These are phyloP conservation scores for Penicillium janthinellum DNA, from an alignment of 2,329 filamentous ascomycete genomes.

Conservation along the genomic window DNA sequence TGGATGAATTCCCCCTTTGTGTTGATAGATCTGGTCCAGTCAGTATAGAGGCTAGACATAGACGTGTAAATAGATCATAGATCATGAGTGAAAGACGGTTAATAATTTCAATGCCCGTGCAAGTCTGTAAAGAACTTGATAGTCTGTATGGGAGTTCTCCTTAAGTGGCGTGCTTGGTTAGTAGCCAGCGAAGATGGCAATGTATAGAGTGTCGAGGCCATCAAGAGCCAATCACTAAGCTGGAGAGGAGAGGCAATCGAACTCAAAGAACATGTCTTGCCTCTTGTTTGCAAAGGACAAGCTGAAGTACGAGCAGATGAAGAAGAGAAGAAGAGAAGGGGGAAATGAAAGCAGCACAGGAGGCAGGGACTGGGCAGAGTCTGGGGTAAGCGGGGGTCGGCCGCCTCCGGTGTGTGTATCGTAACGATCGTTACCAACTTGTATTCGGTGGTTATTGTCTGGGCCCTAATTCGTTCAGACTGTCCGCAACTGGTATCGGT, in stretches of 20 bases:
- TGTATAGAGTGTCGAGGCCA: background rate
- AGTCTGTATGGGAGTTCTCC: background rate
- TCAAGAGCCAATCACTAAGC: background rate
- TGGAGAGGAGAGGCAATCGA: too few species aligned
- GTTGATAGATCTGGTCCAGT: slow-evolving; percentile 18
- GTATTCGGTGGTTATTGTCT: slow-evolving; percentile 15
- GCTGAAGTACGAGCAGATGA: slow-evolving; percentile 4
- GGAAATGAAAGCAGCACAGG: background rate
- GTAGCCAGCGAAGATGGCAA: background rate
- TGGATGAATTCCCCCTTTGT: slow-evolving; percentile 21
- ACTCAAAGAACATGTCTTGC: too few species aligned
- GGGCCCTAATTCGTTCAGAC: slow-evolving; percentile 12
- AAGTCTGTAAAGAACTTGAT: background rate
- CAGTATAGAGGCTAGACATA: slow-evolving; percentile 1
- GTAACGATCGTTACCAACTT: background rate
- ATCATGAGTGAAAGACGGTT: slow-evolving; percentile 17
- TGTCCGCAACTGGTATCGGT: slow-evolving; percentile 9
- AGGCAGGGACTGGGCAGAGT: slow-evolving; percentile 3
- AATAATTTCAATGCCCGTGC: background rate
- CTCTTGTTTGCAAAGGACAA: background rate
- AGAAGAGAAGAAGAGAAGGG: slow-evolving; percentile 2
- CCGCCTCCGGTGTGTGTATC: background rate
- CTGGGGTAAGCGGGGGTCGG: slow-evolving; percentile 22
- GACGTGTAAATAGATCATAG: slow-evolving; percentile 29
- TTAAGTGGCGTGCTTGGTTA: background rate